These are phyloP conservation scores for Craspedostauros australis DNA, from an alignment of 108 stramenopile species.

Conservation along the genomic window DNA sequence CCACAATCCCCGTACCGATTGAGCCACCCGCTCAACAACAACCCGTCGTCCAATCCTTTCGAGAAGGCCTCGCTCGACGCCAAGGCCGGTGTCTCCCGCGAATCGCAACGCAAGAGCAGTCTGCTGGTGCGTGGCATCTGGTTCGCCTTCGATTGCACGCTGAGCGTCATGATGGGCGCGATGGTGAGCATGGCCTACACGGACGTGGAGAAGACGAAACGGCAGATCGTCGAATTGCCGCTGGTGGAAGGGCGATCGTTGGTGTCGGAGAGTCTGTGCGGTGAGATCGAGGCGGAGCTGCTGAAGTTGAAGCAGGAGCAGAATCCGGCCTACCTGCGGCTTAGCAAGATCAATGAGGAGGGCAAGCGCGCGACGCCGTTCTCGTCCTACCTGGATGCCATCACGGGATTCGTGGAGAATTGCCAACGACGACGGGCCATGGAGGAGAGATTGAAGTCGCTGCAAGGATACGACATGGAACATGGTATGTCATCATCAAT, in stretches of 20 bases:
- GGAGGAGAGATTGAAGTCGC: conserved; percentile 16
- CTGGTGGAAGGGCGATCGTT: conserved; percentile 21
- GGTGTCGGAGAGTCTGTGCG: conserved; percentile 19
- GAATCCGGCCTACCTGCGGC: conserved; percentile 18
- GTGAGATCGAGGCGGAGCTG: conserved; percentile 16
- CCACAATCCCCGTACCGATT: neutral
- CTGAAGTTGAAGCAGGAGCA: conserved; percentile 17
- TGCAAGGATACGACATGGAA: no score
- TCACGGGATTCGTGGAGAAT: conserved; percentile 23
- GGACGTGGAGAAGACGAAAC: conserved; percentile 8
- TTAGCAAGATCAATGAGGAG: neutral
- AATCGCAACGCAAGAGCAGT: conserved; percentile 18
- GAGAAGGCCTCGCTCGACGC: no score
- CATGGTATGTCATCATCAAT: no score
- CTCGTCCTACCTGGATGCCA: conserved; percentile 19
- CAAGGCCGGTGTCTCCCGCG: no score
- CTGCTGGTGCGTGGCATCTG: conserved; percentile 19
- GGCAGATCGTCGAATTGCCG: conserved; percentile 17
- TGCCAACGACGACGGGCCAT: conserved; percentile 26
- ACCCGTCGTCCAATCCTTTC: neutral
- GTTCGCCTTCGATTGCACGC: conserved; percentile 22
- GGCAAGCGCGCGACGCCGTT: neutral
- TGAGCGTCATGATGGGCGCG: conserved; percentile 26
- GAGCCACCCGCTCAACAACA: neutral
- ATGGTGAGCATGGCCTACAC: conserved; percentile 17